A percentile compares a stretch with the other conserved stretches of the same genome.
Evolutionary conservation across 306 rosid genomes (phyloP).

Genomic region (Crataegus laevigata): DNA sequence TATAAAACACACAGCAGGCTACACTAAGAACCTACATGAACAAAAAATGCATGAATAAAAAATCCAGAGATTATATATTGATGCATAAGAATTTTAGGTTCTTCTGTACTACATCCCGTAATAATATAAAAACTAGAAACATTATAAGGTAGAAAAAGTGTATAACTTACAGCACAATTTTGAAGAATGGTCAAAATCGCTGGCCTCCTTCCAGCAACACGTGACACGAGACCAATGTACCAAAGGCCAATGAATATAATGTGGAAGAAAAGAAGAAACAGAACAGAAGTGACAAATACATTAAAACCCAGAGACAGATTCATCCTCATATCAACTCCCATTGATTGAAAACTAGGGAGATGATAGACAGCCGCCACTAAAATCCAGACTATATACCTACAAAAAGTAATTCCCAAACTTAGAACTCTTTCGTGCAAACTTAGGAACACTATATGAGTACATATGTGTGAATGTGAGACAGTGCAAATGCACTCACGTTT

Average conservation of each 20-base stretch:
- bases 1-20: slow-evolving; percentile 98
- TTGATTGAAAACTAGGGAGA: slow-evolving; percentile 93
- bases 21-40: slow-evolving; percentile 78
- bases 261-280: slow-evolving; percentile 84
- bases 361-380: slow-evolving; percentile 96
- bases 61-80: not conserved
- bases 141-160: not conserved
- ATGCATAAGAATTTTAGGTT: not conserved
- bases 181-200: slow-evolving; percentile 78
- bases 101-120: not conserved
- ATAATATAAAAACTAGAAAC: not conserved
- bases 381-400: slow-evolving; percentile 91
- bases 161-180: slow-evolving; percentile 77
- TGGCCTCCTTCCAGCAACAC: slow-evolving; percentile 93
- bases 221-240: slow-evolving; percentile 94
- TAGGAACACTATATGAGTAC: not conserved
- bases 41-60: slow-evolving; percentile 17
- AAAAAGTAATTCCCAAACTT: slow-evolving; percentile 20
- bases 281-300: slow-evolving; percentile 74
- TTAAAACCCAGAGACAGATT: slow-evolving; percentile 79
- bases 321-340: slow-evolving; percentile 98
- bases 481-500: not conserved
- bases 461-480: not conserved
- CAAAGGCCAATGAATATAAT: slow-evolving; percentile 81
- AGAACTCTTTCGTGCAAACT: not conserved